Conservation (phyloP, 2,329 filamentous ascomycete genomes). For the Colletotrichum paranaense region DNA sequence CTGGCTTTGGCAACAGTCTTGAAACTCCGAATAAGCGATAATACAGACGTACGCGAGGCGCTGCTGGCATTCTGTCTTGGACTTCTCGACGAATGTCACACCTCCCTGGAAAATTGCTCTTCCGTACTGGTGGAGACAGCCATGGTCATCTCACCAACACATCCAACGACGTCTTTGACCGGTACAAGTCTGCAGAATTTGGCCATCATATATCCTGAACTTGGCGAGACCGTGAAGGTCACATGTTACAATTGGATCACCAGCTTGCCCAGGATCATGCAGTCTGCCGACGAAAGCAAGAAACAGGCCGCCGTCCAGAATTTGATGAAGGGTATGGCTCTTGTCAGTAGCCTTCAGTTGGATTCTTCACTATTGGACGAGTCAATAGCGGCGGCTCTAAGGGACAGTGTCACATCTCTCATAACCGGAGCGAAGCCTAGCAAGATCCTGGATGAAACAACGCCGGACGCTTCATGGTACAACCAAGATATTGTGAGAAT, state of each 20-base stretch:
- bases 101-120: conserved; percentile 75
- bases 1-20: conserved; percentile 83
- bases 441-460: conserved; percentile 46
- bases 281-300: conserved; percentile 81
- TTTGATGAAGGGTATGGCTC: conserved; percentile 77
- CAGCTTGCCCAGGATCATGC: conserved; percentile 84
- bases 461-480: conserved; percentile 42
- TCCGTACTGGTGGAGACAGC: conserved; percentile 84
- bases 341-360: conserved; percentile 72
- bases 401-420: conserved; percentile 75
- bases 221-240: conserved; percentile 74
- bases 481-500: conserved; percentile 43
- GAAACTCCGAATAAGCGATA: conserved; percentile 78
- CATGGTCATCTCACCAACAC: conserved; percentile 72
- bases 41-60: conserved; percentile 74
- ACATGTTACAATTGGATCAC: conserved; percentile 85
- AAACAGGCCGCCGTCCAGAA: conserved; percentile 81
- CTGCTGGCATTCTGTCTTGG: conserved; percentile 78
- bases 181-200: conserved; percentile 70
- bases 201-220: conserved; percentile 68
- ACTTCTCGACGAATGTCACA: conserved; percentile 82
- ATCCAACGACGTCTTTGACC: conserved; percentile 49
- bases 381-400: conserved; percentile 74
- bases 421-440: conserved; percentile 46
- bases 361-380: conserved; percentile 76